Evolutionary conservation across 1,284 basidiomycete species (phyloP), one percentile per base, ranked within the genome.

Genomic region (Farysia itapuensis): DNA sequence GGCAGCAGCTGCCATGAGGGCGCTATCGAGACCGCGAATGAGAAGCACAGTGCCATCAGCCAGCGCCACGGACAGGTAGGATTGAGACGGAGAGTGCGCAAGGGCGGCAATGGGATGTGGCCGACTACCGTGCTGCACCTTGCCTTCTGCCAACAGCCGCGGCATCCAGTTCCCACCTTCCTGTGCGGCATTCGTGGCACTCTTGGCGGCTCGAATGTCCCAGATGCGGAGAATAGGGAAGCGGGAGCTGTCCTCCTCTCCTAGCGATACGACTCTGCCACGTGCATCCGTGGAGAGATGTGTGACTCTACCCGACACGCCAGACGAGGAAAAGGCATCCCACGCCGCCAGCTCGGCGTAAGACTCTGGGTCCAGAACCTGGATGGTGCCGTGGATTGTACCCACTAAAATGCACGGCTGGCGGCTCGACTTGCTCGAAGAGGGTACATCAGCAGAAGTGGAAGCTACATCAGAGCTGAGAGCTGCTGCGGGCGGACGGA

Each of bases 11-110:
- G 71, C 47, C 11, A 85, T 83, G 18, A 93, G 81, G 0, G 89
- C 90, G 72, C 94, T 90, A 70, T 93, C 86, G 26, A 97, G 81
- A 67, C 95, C 89, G 4, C 90, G 85, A 73, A 92, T 92, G 15
- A 96, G 81, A 5, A 96, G 82, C 5, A 96, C 91, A 0, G 89
- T 89, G n/a, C 94, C 94, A 71, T 97, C 93, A 2, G 86, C 91
- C 9, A 97, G 82, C 7, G 91, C 94, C 30, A 96, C 83, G 4
- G 92, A 88, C 15, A 98, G 83, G 77, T 92, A 88, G 1, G 88
- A 85, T 1, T 96, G 81, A n/a, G 83, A 83, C 5, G 84, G 79
- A 0, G 92, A 89, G 20, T 93, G 80, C 0, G 92, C 87, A 11
- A 95, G 79, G 0, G 86, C 84, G 4, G 89, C 86, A 2, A 94